These are phyloP conservation scores for Neopestalotiopsis clavispora DNA, from an alignment of 2,329 filamentous ascomycete species.

Conservation along the genomic window DNA sequence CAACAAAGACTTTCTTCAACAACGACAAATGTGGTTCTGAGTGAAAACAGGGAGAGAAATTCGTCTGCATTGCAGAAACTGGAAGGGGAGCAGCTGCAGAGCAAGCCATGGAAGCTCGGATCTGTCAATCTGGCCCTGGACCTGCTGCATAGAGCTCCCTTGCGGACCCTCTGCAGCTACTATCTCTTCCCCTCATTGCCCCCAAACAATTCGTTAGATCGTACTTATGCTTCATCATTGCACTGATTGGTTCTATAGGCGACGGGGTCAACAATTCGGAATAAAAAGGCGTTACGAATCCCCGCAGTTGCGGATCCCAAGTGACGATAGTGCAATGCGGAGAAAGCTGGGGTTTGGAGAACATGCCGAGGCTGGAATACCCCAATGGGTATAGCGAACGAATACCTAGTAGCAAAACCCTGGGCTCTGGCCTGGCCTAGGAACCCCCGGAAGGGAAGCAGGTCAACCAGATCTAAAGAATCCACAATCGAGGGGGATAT, in stretches of 20 bases:
- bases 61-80: background rate
- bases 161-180: too few species aligned
- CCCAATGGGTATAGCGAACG: background rate
- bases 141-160: background rate
- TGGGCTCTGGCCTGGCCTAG: background rate
- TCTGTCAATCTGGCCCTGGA: background rate
- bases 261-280: background rate
- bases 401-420: background rate
- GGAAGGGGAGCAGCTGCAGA: background rate
- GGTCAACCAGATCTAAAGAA: too few species aligned
- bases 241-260: slow-evolving; percentile 7
- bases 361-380: slow-evolving; percentile 11
- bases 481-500: too few species aligned
- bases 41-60: background rate
- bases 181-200: background rate
- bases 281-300: background rate
- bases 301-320: background rate
- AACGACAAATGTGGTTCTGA: background rate
- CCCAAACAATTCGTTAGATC: background rate
- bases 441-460: background rate
- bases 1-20: background rate
- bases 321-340: slow-evolving; percentile 5
- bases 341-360: slow-evolving; percentile 14
- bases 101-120: background rate
- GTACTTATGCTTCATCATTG: background rate